phyloP scores from a whole-genome alignment of 805 yeast species.

The Candida orba region DNA sequence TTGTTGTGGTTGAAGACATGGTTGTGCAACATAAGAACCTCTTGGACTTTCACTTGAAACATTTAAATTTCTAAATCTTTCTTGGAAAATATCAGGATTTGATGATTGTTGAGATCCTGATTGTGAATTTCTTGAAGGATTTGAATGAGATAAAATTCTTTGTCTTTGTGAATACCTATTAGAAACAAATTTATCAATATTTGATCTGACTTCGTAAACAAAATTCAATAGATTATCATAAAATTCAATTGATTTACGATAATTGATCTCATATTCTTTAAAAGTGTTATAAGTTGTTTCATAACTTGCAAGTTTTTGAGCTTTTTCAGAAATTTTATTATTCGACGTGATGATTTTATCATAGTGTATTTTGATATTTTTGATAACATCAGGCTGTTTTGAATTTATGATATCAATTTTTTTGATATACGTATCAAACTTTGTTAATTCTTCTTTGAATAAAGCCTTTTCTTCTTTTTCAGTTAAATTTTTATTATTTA shows the following conservation, averaged over 20 bases:
- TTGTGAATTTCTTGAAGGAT: slow-evolving; percentile 2
- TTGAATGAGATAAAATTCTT: slow-evolving; percentile 10
- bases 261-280: slow-evolving; percentile 51
- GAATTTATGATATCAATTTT: slow-evolving; percentile 63
- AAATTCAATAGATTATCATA: slow-evolving; percentile 40
- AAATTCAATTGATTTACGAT: slow-evolving; percentile 53
- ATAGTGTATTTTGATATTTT: slow-evolving; percentile 38
- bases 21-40: slow-evolving; percentile 9
- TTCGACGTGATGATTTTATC: slow-evolving; percentile 39
- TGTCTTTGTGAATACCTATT: slow-evolving; percentile 21
- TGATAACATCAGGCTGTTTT: slow-evolving; percentile 50
- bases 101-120: neutral
- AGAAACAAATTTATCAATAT: slow-evolving; percentile 18
- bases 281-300: slow-evolving; percentile 49
- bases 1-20: neutral
- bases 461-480: slow-evolving; percentile 51
- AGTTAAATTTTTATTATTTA: slow-evolving; percentile 46
- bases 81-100: slow-evolving; percentile 9
- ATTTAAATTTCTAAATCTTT: slow-evolving; percentile 16
- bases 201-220: slow-evolving; percentile 16
- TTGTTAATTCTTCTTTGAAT: slow-evolving; percentile 66
- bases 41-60: slow-evolving; percentile 15
- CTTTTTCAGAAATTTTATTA: slow-evolving; percentile 34
- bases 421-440: slow-evolving; percentile 61
- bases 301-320: slow-evolving; percentile 34